Evolutionary conservation across 768 basidiomycete genomes (phyloP).

Genomic region (Pleurotus pulmonarius): DNA sequence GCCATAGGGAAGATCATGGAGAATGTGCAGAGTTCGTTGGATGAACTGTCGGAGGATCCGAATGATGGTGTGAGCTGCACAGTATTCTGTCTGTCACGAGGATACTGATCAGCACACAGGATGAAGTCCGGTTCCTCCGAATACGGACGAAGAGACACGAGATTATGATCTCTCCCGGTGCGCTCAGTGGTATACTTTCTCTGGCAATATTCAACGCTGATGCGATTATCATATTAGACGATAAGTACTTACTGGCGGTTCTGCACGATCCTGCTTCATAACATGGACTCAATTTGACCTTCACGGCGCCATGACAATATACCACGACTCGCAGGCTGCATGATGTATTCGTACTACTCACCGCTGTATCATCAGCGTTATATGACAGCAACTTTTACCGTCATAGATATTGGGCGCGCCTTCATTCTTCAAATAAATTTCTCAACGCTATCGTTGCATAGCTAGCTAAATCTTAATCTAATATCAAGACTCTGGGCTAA

Average conservation of each 20-base stretch:
- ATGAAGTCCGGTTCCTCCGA: conserved; percentile 83
- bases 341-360: no score
- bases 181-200: conserved; percentile 16
- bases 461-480: no score
- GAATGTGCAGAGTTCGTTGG: conserved; percentile 69
- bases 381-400: no score
- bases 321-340: no score
- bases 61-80: conserved; percentile 48
- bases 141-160: conserved; percentile 91
- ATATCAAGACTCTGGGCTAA: no score
- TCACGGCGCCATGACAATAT: no score
- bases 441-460: no score
- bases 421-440: no score
- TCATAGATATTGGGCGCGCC: no score
- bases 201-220: neutral
- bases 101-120: conserved; percentile 37
- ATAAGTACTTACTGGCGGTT: conserved; percentile 79
- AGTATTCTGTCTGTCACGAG: neutral
- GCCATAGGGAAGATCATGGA: conserved; percentile 78
- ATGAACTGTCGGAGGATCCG: conserved; percentile 67
- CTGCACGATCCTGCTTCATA: conserved; percentile 69
- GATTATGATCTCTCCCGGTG: conserved; percentile 92
- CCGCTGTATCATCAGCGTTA: no score
- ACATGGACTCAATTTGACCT: neutral
- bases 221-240: conserved; percentile 42